Conservation (phyloP, 129 eudicot species). For the Lonicera japonica region DNA sequence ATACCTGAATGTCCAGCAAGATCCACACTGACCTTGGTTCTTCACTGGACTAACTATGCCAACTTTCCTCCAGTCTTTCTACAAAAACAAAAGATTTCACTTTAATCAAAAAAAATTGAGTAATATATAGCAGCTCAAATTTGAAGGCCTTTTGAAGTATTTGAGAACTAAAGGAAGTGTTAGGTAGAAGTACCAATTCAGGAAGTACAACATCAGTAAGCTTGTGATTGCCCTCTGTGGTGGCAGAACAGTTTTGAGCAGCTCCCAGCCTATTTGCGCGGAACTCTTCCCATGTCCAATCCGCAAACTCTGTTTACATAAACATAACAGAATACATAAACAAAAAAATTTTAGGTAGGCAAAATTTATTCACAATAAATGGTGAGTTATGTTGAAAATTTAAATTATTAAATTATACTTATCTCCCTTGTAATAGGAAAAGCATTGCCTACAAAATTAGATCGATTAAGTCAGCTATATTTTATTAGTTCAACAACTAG, state of each 20-base stretch:
- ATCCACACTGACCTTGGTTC: slow-evolving; percentile 88
- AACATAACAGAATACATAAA: background rate
- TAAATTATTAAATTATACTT: background rate
- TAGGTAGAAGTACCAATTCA: slow-evolving; percentile 29
- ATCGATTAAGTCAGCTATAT: too few relatives aligned
- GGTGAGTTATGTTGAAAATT: too few relatives aligned
- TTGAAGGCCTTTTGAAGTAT: too few relatives aligned
- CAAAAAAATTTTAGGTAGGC: too few relatives aligned
- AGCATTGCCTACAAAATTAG: too few relatives aligned
- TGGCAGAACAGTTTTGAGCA: slow-evolving; percentile 95
- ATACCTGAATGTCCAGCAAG: slow-evolving; percentile 99
- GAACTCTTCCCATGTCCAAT: slow-evolving; percentile 95
- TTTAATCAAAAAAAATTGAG: background rate
- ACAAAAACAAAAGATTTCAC: slow-evolving; percentile 17
- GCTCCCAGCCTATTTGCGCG: slow-evolving; percentile 65
- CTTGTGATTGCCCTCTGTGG: slow-evolving; percentile 78
- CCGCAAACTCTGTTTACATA: slow-evolving; percentile 61
- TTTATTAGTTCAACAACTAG: too few relatives aligned
- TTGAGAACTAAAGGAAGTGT: too few relatives aligned
- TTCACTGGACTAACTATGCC: slow-evolving; percentile 96
- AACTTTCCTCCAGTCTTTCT: slow-evolving; percentile 94
- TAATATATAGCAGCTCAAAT: too few relatives aligned
- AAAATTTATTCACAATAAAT: too few relatives aligned
- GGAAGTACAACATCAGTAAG: slow-evolving; percentile 68
- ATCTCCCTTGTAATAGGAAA: too few relatives aligned